These are phyloP conservation scores for Acacia acuminata DNA, from an alignment of 306 rosid genomes.

Conservation along the genomic window DNA sequence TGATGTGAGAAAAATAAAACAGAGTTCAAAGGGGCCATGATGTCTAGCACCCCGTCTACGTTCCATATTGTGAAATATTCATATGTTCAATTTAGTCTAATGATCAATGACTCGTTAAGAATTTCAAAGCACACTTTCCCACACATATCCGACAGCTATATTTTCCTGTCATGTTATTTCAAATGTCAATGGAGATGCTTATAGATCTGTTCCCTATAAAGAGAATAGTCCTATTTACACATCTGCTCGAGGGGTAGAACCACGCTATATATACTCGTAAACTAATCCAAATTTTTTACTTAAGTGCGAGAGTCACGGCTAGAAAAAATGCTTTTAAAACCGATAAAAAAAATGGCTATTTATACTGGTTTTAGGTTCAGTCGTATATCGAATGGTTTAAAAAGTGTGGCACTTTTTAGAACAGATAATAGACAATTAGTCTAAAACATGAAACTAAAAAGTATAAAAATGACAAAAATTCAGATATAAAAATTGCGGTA, in stretches of 20 bases:
- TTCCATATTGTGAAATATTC: not conserved
- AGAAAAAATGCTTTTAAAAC: too few relatives aligned
- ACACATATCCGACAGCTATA: constrained; percentile 31
- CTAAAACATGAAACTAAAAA: too few relatives aligned
- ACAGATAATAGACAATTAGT: too few relatives aligned
- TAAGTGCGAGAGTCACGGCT: too few relatives aligned
- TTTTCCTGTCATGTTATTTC: constrained; percentile 39
- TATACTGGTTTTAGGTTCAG: too few relatives aligned
- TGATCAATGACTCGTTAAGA: not conserved
- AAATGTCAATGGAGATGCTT: constrained; percentile 18
- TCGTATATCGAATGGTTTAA: too few relatives aligned
- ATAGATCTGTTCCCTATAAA: not conserved
- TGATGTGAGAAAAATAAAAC: too few relatives aligned
- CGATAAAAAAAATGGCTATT: too few relatives aligned
- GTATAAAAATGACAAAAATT: too few relatives aligned
- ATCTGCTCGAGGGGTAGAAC: not conserved
- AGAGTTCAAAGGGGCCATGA: not conserved
- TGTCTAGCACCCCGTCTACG: not conserved
- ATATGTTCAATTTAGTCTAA: not conserved
- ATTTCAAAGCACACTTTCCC: not conserved
- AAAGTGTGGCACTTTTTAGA: too few relatives aligned
- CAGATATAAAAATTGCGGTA: too few relatives aligned
- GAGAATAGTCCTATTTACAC: not conserved
- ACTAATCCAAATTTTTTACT: not conserved
- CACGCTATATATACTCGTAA: not conserved